Base-by-base conservation (phyloP, 805 yeast species). In the Candida ulmi region DNA sequence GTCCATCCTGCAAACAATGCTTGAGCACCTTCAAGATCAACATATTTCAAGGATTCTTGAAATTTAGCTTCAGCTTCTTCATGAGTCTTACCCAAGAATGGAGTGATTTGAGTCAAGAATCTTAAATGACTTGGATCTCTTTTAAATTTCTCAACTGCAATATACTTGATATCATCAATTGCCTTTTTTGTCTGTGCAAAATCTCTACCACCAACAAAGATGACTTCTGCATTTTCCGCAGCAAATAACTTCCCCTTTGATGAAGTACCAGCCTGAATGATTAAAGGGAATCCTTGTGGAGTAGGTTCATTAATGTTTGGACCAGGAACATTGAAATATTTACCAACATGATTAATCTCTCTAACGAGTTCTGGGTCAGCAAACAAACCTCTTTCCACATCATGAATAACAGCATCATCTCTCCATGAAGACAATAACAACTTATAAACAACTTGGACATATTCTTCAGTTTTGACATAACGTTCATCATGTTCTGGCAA, bases 1-100 rank as follows among this genome's bases (percentile, higher is more conserved):
- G 67, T 64, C 66, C 69, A 63, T 7, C 70, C 70, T 32, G 68
- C 56, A 43, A 66, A 66, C 15, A 66, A 46, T 1, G 65, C 68
- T 36, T 63, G 65, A 1, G 66, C 67, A 11, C 69, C 71, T 38
- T 62, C 69, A 9, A 55, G 32, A 41, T 62, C 66, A 6, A 60
- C 65, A 39, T 58, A 62, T 13, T 41, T 38, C 33, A 49, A 46
- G 36, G 35, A 57, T 12, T 62, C 58, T 24, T 55, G 46, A 39
- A 50, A 59, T 40, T 66, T 65, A 5, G 41, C 54, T 28, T 41
- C 52, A 3, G 71, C 71, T 42, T 60, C 67, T 40, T 65, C 69
- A 33, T 61, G 60, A 13, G 71, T 67, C 19, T 48, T 46, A 4
- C 60, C 71, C 27, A 62, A 47, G n/a, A 66, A 49, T 13, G 61